Base-by-base conservation (phyloP, 78 protist species). In the Creolimax fragrantissima region DNA sequence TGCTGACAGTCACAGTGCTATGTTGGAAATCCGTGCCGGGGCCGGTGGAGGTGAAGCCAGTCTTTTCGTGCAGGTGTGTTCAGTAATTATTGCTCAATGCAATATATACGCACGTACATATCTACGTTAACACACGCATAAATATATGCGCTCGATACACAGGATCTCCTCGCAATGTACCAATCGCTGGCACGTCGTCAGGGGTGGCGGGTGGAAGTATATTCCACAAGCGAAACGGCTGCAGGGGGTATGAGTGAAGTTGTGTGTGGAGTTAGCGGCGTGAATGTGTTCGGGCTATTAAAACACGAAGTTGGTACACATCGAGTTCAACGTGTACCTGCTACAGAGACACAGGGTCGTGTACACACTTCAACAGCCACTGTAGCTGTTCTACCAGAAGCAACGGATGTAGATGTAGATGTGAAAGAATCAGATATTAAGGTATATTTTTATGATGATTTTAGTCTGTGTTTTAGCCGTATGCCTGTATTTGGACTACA, bases 241-340 rank as follows among this genome's bases (percentile, higher is more conserved):
- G 81, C 3, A 7, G 90, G 66, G 3, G 84, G 11, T 67, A 88
- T 4, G 36, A 44, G 11, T 17, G 84, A 86, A 2, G 6, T 85
- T 92, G 85, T 39, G 35, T 39, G 89, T 88, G 3, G 45, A 41
- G 43, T 44, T 81, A 97, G 97, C 41, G 96, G 94, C 2, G n/a
- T 90, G 43, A 96, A 93, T 7, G 98, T 94, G 17, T 96, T 90
- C 91, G 93, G 94, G 0, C n/a, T 42, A 24, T 92, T 98, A 41
- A 89, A 93, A n/a, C 45, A 45, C 32, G 99, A 98, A 67, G 44
- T 89, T 2, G 99, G 99, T 17, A 96, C 94, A n/a, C 99, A 98
- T 43, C 95, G 98, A 2, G 98, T 98, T 7, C 99, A 98, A 90
- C 86, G 99, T 35, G 95, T 98, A 1, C 99, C 99, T 3, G 96